Base-by-base conservation (phyloP, 768 basidiomycete species). In the Mrakia blollopis region DNA sequence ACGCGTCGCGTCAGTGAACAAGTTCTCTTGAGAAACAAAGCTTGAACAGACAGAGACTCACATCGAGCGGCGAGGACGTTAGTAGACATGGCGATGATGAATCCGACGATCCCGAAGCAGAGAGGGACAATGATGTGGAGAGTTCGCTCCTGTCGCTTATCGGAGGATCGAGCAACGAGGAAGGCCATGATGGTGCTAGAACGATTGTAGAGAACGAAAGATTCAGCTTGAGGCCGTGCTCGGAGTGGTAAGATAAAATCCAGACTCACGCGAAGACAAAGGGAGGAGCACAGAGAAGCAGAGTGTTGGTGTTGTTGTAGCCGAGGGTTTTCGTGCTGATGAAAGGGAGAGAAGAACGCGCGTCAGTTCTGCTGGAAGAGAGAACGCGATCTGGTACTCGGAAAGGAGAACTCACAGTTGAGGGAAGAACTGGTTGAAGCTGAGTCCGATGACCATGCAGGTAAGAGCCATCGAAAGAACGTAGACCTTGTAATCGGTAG, bases 131-230 rank as follows among this genome's bases (percentile, higher is more conserved):
- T 37, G 39, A 78, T 78, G 57, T 78, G 77, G 35, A 63, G 57
- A 85, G 88, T 92, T 67, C 92, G 89, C 81, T 94, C 92, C 37
- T 87, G 87, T 18, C 81, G 85, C 78, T 84, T 84, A 83, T 95
- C 93, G 0, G 93, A 91, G 83, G 91, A 90, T 44, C 90, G 88
- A 63, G 44, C 72, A 54, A 86, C 82, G 47, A 83, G 79, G 80
- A 91, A 87, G 1, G 89, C 87, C 16, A 87, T 84, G 9, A 89
- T 73, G 2, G 89, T 87, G 2, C 91, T 87, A 79, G 90, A 88
- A n/a, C n/a, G n/a, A n/a, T n/a, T 8, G 11, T 92, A 92, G 11
- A 90, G 39, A 39, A n/a, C n/a, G n/a, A 30, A 23, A 37, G 41
- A 44, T 2, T n/a, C 25, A 70, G 35, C 25, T 37, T 11, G 39